Conservation (phyloP, 495 filamentous ascomycete species). For the Aspergillus biplanus region DNA sequence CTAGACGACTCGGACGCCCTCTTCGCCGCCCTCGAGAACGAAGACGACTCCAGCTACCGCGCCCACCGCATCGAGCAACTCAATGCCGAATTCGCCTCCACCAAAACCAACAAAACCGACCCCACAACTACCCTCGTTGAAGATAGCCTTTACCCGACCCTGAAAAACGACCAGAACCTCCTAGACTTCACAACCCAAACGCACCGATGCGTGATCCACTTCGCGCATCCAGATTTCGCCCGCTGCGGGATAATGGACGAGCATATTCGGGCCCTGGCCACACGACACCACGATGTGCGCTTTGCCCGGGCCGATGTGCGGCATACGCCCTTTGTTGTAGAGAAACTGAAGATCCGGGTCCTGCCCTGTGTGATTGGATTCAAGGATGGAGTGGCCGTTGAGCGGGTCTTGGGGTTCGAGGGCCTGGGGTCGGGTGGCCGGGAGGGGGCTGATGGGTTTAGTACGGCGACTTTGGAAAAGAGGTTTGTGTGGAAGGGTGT, state of each 20-base stretch:
- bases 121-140: constrained; percentile 31
- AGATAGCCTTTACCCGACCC: constrained; percentile 57
- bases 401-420: constrained; percentile 76
- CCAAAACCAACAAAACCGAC: constrained; percentile 41
- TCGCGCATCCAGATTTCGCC: constrained; percentile 74
- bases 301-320: constrained; percentile 73
- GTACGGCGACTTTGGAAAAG: constrained; percentile 64
- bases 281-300: constrained; percentile 67
- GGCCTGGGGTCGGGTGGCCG: constrained; percentile 56
- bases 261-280: constrained; percentile 63
- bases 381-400: constrained; percentile 66
- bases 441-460: constrained; percentile 64
- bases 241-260: constrained; percentile 72
- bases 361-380: constrained; percentile 79
- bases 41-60: constrained; percentile 66
- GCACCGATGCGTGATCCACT: constrained; percentile 71
- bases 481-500: constrained; percentile 63
- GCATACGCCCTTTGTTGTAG: constrained; percentile 73
- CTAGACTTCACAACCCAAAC: constrained; percentile 71
- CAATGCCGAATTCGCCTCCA: constrained; percentile 60
- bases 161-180: constrained; percentile 65
- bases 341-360: constrained; percentile 69
- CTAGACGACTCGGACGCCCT: constrained; percentile 68
- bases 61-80: constrained; percentile 73
- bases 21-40: constrained; percentile 68